Base-by-base conservation (phyloP, 257 asterid species). In the Prunella vulgaris region DNA sequence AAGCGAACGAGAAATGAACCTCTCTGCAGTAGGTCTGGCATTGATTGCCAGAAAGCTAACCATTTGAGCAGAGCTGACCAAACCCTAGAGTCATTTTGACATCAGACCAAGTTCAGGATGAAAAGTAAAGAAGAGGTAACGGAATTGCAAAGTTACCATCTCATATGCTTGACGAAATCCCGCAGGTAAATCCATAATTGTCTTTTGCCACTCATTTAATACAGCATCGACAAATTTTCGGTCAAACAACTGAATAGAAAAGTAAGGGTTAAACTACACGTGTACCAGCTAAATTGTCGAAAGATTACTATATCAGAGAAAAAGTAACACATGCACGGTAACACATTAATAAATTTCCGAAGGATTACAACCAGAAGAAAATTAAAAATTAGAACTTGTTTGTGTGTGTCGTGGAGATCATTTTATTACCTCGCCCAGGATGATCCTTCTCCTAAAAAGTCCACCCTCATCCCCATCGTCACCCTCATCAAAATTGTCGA, bases 381-480 rank as follows among this genome's bases (percentile, higher is more conserved):
- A 58, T 1, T 42, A 22, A 64, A n/a, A 25, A 3, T 13, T 10
- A 58, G 51, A 13, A 40, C 68, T 15, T 53, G 61, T 49, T 32
- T 70, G 35, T 14, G 56, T 1, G 33, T n/a, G n/a, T n/a, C 7
- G 10, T 1, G 2, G 17, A 64, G 66, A 62, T 53, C 42, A 67
- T 27, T 42, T 72, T 20, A 51, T 86, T 84, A 92, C 99, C 97
- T 94, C 99, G 60, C 78, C 86, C 62, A 94, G 78, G 58, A 89
- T 61, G 71, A 92, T 80, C 62, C 99, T 87, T 69, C 96, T 81
- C 87, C 99, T 82, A 78, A 94, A 91, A 9, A 85, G 83, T 53
- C 99, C 99, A 75, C 92, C 98, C 21, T 94, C 98, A 10, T 89
- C 98, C 73, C 97, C 99, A 12, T 93, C 98, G 69, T 91, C 97